Conservation (phyloP, 208 protist genomes). For the Acanthamoeba sp. region DNA sequence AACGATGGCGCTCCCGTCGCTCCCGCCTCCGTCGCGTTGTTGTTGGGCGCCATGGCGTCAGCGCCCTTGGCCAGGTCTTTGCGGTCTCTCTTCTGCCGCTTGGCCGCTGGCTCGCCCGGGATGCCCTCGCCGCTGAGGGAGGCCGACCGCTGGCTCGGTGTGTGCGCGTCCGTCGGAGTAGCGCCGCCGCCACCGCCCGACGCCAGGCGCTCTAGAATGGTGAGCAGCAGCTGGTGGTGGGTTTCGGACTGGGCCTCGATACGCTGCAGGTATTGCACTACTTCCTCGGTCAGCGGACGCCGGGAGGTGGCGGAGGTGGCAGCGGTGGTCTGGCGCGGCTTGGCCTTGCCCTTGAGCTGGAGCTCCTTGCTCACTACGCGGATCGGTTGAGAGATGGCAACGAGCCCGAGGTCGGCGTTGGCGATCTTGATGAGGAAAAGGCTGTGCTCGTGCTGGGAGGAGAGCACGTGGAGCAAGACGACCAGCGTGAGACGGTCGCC, state of each 20-base stretch:
- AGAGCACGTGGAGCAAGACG: background rate
- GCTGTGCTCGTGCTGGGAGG: slow-evolving; percentile 49
- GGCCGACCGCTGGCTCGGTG: background rate
- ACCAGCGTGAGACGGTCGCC: slow-evolving; percentile 31
- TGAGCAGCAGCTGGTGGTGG: slow-evolving; percentile 23
- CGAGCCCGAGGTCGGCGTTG: slow-evolving; percentile 29
- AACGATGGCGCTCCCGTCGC: background rate
- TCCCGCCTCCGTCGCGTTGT: background rate
- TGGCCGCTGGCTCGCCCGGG: background rate
- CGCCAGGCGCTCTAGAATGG: slow-evolving; percentile 3
- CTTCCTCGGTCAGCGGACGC: slow-evolving; percentile 8
- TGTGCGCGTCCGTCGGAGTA: background rate
- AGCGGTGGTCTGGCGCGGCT: background rate
- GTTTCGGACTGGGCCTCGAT: slow-evolving; percentile 10
- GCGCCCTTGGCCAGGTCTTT: background rate
- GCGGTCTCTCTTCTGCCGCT: background rate
- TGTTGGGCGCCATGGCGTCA: background rate
- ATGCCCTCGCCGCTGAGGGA: background rate
- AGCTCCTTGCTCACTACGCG: slow-evolving; percentile 47
- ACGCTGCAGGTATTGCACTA: background rate
- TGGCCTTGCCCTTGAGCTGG: slow-evolving; percentile 56
- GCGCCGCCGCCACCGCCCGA: background rate
- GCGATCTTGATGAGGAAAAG: slow-evolving; percentile 53
- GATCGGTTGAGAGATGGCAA: background rate
- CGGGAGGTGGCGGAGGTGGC: background rate